Evolutionary conservation across 768 basidiomycete genomes (phyloP).

Genomic region (Pleurotus platypus): DNA sequence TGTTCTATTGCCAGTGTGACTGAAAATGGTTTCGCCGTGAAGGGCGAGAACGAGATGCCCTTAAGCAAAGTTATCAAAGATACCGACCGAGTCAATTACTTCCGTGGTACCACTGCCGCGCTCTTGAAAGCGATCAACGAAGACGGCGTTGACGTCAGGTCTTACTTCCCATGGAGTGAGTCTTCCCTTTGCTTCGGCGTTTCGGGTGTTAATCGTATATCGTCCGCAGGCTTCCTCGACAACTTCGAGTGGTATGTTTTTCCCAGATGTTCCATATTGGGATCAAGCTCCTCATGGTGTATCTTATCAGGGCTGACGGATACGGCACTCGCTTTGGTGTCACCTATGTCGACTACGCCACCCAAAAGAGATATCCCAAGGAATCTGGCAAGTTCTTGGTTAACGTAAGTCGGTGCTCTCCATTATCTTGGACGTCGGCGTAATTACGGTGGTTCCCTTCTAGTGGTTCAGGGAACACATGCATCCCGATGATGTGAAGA

Average conservation of each 20-base stretch:
- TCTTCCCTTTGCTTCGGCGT: slow-evolving; percentile 5
- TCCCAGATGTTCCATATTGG: background rate
- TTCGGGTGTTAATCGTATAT: slow-evolving; percentile 7
- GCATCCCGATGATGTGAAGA: slow-evolving; percentile 9
- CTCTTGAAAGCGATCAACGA: slow-evolving; percentile 55
- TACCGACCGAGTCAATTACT: slow-evolving; percentile 64
- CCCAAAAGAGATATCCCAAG: slow-evolving; percentile 64
- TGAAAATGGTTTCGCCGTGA: slow-evolving; percentile 72
- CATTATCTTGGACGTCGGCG: background rate
- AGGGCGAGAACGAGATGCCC: slow-evolving; percentile 53
- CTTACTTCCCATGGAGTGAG: slow-evolving; percentile 71
- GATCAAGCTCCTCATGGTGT: background rate
- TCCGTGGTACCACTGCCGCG: slow-evolving; percentile 52
- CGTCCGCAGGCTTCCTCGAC: slow-evolving; percentile 53
- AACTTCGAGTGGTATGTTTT: slow-evolving; percentile 63
- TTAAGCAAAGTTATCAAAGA: slow-evolving; percentile 53
- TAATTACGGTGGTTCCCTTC: background rate
- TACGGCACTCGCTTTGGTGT: slow-evolving; percentile 67
- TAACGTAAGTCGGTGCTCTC: slow-evolving; percentile 32
- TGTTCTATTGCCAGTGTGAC: slow-evolving; percentile 44
- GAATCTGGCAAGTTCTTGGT: slow-evolving; percentile 55
- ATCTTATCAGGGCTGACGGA: slow-evolving; percentile 51
- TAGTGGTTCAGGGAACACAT: slow-evolving; percentile 40
- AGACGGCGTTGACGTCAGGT: slow-evolving; percentile 59
- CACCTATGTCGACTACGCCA: slow-evolving; percentile 69